Evolutionary conservation across 2,329 filamentous ascomycete species (phyloP), one percentile per base, ranked within the genome.

Genomic region (Exophiala bonariae): DNA sequence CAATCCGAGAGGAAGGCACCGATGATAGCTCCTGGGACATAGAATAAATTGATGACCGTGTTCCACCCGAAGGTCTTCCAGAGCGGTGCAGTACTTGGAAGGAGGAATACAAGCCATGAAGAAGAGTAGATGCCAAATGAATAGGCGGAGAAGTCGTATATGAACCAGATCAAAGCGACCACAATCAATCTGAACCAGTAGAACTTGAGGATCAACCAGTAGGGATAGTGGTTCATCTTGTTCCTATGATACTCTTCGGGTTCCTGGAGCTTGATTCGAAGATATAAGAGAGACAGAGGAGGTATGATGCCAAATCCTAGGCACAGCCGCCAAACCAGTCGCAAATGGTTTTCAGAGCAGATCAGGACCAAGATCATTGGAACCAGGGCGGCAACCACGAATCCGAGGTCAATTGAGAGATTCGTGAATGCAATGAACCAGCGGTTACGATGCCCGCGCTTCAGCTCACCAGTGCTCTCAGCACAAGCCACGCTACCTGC

Each of bases 351-450:
- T 56, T 85, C 63, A 63, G 83, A 63, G 47, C 77, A 75, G 17
- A 83, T 79, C 57, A 81, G 58, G 10, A 81, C 77, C 20, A 86
- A 66, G 36, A 86, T 72, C 68, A 83, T 83, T 0, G 89, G 87
- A 2, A 93, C 82, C 52, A 95, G 81, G 0, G 87, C 84, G 7
- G 88, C 84, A 45, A 92, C 75, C 2, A 95, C 86, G 56, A 95
- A 96, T 1, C 88, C 90, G 43, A 82, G 80, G 63, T 95, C 88
- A 50, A 95, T 95, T 75, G 90, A 87, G 18, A 86, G 82, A 67
- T 95, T 95, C 37, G 88, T 95, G 66, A 93, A 95, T 55, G 95
- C 76, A 59, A 92, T 88, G 63, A 91, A 96, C 89, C 89, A 95
- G 31, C 86, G 78, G 63, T 96, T 92, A n/a, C 91, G 78, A 13